These are phyloP conservation scores for Candida labiduridarum DNA, from an alignment of 1,139 yeast species.

Conservation along the genomic window DNA sequence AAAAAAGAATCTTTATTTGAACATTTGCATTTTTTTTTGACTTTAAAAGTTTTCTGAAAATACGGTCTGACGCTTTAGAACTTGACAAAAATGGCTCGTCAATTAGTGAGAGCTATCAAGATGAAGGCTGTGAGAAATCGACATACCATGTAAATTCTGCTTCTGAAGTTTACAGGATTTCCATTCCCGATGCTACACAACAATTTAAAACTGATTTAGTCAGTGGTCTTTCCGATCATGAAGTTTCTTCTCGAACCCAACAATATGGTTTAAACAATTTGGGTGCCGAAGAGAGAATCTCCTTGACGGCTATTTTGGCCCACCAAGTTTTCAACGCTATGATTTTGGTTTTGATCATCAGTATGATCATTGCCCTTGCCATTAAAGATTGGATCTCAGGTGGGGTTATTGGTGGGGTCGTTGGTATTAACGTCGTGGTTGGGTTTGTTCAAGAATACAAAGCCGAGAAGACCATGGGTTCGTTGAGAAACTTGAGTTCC, in stretches of 20 bases:
- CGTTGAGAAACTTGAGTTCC: slow-evolving; percentile 66
- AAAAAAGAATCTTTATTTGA: not conserved
- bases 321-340: slow-evolving; percentile 80
- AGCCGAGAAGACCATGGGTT: slow-evolving; percentile 84
- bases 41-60: slow-evolving; percentile 6
- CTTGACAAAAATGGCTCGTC: slow-evolving; percentile 10
- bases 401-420: slow-evolving; percentile 77
- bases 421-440: slow-evolving; percentile 63
- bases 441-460: slow-evolving; percentile 73
- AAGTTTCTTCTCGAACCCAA: slow-evolving; percentile 37
- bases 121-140: slow-evolving; percentile 13
- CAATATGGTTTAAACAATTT: slow-evolving; percentile 66
- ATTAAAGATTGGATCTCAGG: slow-evolving; percentile 83
- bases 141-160: not conserved
- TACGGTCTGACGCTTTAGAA: slow-evolving; percentile 7
- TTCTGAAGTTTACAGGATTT: slow-evolving; percentile 26
- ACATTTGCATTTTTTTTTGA: not conserved
- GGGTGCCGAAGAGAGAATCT: slow-evolving; percentile 63
- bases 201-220: slow-evolving; percentile 37
- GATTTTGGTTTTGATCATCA: slow-evolving; percentile 72
- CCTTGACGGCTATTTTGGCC: slow-evolving; percentile 58
- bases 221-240: slow-evolving; percentile 34
- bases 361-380: slow-evolving; percentile 76
- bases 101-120: slow-evolving; percentile 10
- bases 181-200: slow-evolving; percentile 36